Evolutionary conservation across 352 stramenopile species (phyloP), one percentile per base, ranked within the genome.

Genomic region (Thalassiosira oceanica): DNA sequence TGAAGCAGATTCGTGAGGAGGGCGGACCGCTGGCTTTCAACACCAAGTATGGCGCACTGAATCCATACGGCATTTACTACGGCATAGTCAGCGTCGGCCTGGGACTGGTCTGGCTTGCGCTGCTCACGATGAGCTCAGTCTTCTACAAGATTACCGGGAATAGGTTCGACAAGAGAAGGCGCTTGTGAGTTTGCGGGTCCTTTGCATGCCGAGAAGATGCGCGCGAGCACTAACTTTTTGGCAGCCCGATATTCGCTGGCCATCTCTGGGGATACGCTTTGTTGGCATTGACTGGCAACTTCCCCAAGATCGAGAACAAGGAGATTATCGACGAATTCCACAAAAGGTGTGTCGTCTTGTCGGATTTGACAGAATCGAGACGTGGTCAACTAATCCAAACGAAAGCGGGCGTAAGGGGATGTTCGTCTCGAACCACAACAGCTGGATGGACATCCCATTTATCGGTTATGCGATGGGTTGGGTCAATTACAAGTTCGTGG

Each of bases 381-480:
- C 21, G 51, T 31, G 20, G 7, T 8, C 41, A 44, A 6, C 24
- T 49, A 33, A 55, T 42, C 23, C 56, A 8, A 18, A 33, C 28
- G 44, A 41, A 39, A 85, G 73, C 36, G 63, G 74, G 18, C 65
- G 56, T 61, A 69, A 77, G 35, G 77, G 69, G 15, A 90, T 91
- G 84, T 89, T 89, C 74, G 84, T 91, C 24, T 81, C 82, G 7
- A 91, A 91, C 57, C 84, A 91, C 71, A 85, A 80, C 50, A 84
- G 65, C 37, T 91, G 84, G 84, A 86, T 91, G 82, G 84, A 91
- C 37, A 91, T 91, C 58, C 84, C 84, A 4, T 89, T 84, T 28
- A 26, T 91, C 7, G 84, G 82, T 21, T 53, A 77, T 24, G 73
- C 74, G 5, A 86, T 91, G 29, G 84, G 84, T 58, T 91, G 84